Conservation (phyloP, 2,329 filamentous ascomycete species). For the Metarhizium rileyi region DNA sequence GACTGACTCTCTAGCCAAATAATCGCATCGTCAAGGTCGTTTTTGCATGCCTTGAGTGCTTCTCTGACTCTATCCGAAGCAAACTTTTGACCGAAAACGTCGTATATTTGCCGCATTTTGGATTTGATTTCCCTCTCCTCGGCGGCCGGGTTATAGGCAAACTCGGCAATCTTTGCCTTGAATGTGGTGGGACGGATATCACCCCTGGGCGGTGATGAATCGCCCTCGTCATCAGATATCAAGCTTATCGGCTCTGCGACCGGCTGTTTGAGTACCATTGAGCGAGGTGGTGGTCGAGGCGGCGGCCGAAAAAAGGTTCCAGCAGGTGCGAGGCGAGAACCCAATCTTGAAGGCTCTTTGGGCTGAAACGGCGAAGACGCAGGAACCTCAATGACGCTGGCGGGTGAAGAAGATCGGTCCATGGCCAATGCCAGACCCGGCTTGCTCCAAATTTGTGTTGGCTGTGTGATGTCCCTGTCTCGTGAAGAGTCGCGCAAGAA, state of each 20-base stretch:
- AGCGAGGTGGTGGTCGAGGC: constrained; percentile 15
- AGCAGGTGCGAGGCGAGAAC: constrained; percentile 61
- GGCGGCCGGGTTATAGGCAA: constrained; percentile 38
- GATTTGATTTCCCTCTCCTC: constrained; percentile 25
- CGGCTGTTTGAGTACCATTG: constrained; percentile 24
- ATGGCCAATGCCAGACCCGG: constrained; percentile 21
- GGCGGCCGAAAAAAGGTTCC: constrained; percentile 60
- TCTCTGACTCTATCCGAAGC: constrained; percentile 22
- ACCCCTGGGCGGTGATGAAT: constrained; percentile 40
- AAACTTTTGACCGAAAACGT: constrained; percentile 22
- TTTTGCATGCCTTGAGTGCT: constrained; percentile 21
- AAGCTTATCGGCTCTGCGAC: constrained; percentile 35
- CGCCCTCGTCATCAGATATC: constrained; percentile 38
- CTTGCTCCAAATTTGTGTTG: constrained; percentile 36
- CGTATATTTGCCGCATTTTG: constrained; percentile 27
- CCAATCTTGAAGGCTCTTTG: constrained; percentile 24
- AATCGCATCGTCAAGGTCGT: constrained; percentile 28
- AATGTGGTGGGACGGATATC: constrained; percentile 55
- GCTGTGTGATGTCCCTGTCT: constrained; percentile 26
- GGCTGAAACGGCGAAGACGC: constrained; percentile 70
- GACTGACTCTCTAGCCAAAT: constrained; percentile 16
- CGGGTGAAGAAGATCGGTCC: constrained; percentile 31
- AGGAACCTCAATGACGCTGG: constrained; percentile 61
- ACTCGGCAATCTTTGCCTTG: constrained; percentile 28
- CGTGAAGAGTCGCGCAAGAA: constrained; percentile 19